A percentile compares a stretch with the other conserved stretches of the same genome.
Conservation (phyloP, 2,329 filamentous ascomycete species). For the Ophiostoma pallidulum region DNA sequence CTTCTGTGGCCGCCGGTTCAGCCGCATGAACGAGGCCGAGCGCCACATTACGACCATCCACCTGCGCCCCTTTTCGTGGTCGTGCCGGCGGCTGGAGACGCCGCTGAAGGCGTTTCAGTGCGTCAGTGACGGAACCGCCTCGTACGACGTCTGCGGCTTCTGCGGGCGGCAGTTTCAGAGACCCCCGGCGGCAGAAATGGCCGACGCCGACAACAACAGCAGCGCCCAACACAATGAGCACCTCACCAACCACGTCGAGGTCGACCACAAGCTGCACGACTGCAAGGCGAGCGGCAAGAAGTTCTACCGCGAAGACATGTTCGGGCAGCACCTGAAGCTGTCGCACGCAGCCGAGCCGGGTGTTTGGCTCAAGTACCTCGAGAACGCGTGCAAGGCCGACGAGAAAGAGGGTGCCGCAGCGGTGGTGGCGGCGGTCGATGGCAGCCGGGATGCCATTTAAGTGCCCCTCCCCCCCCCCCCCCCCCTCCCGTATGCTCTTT, state of each 20-base stretch:
- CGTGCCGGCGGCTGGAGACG: slow-evolving; percentile 13
- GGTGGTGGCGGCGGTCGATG: background rate
- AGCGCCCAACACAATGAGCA: background rate
- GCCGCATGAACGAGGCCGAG: slow-evolving; percentile 19
- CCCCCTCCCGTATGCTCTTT: no score
- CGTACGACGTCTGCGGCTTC: slow-evolving; percentile 16
- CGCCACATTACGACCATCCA: slow-evolving; percentile 18
- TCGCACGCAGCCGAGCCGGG: slow-evolving; percentile 17
- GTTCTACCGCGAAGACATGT: slow-evolving; percentile 18
- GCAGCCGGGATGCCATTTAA: no score
- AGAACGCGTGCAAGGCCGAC: slow-evolving; percentile 16
- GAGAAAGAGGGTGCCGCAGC: slow-evolving; percentile 9
- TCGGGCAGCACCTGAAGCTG: slow-evolving; percentile 18
- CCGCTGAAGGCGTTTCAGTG: slow-evolving; percentile 14
- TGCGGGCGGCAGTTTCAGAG: slow-evolving; percentile 15
- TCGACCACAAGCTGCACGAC: slow-evolving; percentile 16
- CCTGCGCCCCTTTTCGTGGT: slow-evolving; percentile 16
- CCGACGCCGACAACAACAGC: background rate
- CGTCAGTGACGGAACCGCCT: slow-evolving; percentile 8
- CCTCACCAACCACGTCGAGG: slow-evolving; percentile 11
- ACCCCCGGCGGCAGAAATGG: background rate
- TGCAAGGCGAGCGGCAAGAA: slow-evolving; percentile 17
- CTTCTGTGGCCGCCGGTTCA: slow-evolving; percentile 16
- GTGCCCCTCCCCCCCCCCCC: no score
- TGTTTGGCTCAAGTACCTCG: slow-evolving; percentile 18